Evolutionary conservation across 306 rosid species (phyloP).

Genomic region (Crotalaria pallida): DNA sequence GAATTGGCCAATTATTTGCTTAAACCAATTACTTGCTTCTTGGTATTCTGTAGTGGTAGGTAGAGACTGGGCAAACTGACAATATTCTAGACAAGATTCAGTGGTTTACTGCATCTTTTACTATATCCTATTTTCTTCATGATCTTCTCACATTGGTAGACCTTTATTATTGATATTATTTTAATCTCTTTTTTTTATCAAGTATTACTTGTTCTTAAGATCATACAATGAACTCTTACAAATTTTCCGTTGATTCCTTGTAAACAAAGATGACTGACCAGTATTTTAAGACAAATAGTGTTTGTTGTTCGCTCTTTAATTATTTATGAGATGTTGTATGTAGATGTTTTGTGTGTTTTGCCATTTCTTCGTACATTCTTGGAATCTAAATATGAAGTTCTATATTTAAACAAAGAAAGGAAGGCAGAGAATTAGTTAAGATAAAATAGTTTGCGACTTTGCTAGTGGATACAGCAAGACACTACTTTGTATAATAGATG

Average conservation of each 20-base stretch:
- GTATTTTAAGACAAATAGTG: background rate
- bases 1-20: too few species aligned
- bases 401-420: constrained; percentile 1
- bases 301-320: background rate
- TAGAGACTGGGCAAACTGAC: background rate
- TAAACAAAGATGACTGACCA: constrained; percentile 1
- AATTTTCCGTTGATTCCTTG: background rate
- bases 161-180: background rate
- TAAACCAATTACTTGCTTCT: background rate
- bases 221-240: background rate
- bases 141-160: background rate
- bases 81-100: background rate
- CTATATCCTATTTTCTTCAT: background rate
- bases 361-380: background rate
- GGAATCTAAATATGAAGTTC: background rate
- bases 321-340: background rate
- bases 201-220: background rate
- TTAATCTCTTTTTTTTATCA: constrained; percentile 8
- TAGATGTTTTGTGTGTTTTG: too few species aligned
- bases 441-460: too few species aligned
- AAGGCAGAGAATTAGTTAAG: background rate
- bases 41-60: background rate
- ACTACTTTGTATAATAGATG: background rate
- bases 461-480: too few species aligned
- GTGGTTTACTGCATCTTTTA: background rate